Base-by-base conservation (phyloP, 164 flowering plant genomes). In the Macadamia tetraphylla region DNA sequence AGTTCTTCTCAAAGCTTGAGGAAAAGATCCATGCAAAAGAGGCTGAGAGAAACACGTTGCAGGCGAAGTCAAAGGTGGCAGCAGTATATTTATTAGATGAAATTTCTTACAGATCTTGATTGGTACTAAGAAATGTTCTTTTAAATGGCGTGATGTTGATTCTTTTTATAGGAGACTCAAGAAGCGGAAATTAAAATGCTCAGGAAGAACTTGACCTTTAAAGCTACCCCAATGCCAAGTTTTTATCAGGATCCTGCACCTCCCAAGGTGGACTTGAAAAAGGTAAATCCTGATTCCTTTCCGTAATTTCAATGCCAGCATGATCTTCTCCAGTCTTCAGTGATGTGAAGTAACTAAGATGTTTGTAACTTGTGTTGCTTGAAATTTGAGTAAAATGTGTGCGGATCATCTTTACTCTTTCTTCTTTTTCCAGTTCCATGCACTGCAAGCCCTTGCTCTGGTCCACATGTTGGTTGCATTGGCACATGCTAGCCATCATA, bases 191-290 rank as follows among this genome's bases (percentile, higher is more conserved):
- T 91, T 70, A 94, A 81, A 81, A 78, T 77, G 83, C 77, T 90
- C 12, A 78, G 97, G 79, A 94, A 91, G 80, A 90, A 80, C 70
- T 74, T 94, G 74, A 83, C 70, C n/a, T 91, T 94, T 72, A 94
- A 90, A 81, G 98, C 98, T 35, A 88, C 90, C 29, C 98, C 98
- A 6, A 85, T 94, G 96, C 98, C 98, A 48, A 91, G 80, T 76
- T 94, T 94, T 75, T 94, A 94, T 74, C 94, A 87, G 77, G 97
- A 94, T 75, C 94, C 97, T 64, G 75, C 88, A 52, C 96, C 97
- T 60, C 84, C 92, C 15, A 91, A 90, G 78, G 75, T 75, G 59
- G 96, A 90, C 65, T 66, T 91, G 53, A 94, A 90, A 84, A 94
- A 91, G 97, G 98, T 87, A 76, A 58, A 9, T 8, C 13, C 44